Percentiles rank a stretch among this genome's conserved stretches.
Conservation (phyloP, 2,329 filamentous ascomycete species). For the Xylaria sp. region DNA sequence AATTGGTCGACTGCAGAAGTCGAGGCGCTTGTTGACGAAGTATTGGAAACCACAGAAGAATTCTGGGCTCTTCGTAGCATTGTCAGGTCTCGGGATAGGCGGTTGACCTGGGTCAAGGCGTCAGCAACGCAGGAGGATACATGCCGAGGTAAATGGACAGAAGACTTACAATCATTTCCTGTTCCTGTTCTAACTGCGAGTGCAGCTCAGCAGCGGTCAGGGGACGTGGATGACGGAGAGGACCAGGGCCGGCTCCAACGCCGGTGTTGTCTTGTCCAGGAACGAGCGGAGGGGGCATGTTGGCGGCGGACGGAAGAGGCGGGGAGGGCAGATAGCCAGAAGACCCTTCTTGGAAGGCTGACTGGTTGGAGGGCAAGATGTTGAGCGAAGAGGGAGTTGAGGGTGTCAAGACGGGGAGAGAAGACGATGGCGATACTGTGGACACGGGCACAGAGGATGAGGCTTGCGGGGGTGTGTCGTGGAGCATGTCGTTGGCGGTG, state of each 20-base stretch:
- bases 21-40: constrained; percentile 68
- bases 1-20: constrained; percentile 58
- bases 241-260: constrained; percentile 70
- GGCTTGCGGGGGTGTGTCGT: constrained; percentile 42
- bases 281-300: constrained; percentile 46
- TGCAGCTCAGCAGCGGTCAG: constrained; percentile 91
- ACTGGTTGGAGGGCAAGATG: constrained; percentile 65
- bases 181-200: constrained; percentile 90
- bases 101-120: constrained; percentile 75
- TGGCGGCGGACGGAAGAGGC: constrained; percentile 38
- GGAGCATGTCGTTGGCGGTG: constrained; percentile 51
- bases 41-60: constrained; percentile 71
- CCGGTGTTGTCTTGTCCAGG: constrained; percentile 54
- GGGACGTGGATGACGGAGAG: constrained; percentile 85
- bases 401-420: constrained; percentile 15
- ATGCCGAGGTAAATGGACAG: constrained; percentile 59
- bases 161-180: constrained; percentile 75
- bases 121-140: background rate
- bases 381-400: constrained; percentile 59
- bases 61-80: constrained; percentile 79
- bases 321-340: constrained; percentile 50
- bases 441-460: background rate
- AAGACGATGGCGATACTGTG: constrained; percentile 37
- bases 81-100: constrained; percentile 87
- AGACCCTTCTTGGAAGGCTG: constrained; percentile 56